A percentile compares a stretch with the other conserved stretches of the same genome.
phyloP scores from a whole-genome alignment of 2,329 filamentous ascomycete species.

The Ascocoryne sarcoides region DNA sequence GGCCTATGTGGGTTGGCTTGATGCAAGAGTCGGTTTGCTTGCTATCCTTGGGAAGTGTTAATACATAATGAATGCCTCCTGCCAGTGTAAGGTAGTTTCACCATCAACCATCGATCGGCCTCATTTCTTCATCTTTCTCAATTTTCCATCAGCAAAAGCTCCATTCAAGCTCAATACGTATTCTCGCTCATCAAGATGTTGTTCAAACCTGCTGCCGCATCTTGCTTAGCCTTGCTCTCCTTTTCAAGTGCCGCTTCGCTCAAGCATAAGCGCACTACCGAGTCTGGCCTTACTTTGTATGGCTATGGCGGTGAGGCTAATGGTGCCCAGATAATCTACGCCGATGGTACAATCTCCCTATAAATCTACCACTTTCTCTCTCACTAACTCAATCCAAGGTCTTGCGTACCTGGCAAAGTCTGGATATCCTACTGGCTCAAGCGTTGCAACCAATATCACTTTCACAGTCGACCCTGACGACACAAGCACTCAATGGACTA shows the following conservation, averaged over 20 bases:
- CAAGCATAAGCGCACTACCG: constrained; percentile 1
- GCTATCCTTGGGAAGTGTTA: not conserved
- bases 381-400: constrained; percentile 13
- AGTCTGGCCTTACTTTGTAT: constrained; percentile 18
- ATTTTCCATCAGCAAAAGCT: too few relatives aligned
- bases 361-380: not conserved
- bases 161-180: not conserved
- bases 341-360: constrained; percentile 26
- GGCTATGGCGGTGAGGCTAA: constrained; percentile 25
- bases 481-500: constrained; percentile 17
- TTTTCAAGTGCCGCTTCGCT: not conserved
- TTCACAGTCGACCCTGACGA: constrained; percentile 20
- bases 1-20: not conserved
- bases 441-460: constrained; percentile 26
- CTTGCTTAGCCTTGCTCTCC: not conserved
- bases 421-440: constrained; percentile 11
- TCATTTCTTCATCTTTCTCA: too few relatives aligned
- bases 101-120: too few relatives aligned
- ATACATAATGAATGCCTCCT: not conserved
- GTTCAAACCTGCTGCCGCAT: not conserved
- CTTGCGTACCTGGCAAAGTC: constrained; percentile 28
- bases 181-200: not conserved
- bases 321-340: constrained; percentile 28
- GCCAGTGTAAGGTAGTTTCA: not conserved
- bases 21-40: not conserved